phyloP scores from a whole-genome alignment of 331 rosid species.

The Stylosanthes scabra region DNA sequence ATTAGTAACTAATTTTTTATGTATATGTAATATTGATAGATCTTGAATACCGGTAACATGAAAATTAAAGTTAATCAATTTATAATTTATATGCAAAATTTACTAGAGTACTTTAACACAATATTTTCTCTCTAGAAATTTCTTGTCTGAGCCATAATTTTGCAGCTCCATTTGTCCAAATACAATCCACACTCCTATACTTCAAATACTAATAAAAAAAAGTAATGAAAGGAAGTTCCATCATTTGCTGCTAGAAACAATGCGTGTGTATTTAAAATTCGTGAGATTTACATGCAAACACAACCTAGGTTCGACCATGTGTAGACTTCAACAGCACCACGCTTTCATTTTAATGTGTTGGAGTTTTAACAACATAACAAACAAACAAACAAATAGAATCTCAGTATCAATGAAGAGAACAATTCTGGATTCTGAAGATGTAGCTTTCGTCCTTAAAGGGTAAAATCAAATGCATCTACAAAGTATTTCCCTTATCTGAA shows the following conservation, averaged over 20 bases:
- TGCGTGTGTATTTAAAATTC: background rate
- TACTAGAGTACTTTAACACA: background rate
- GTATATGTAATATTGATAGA: too few species aligned
- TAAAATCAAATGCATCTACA: constrained; percentile 32
- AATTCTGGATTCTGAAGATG: constrained; percentile 25
- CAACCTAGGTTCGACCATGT: constrained; percentile 14
- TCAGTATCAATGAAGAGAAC: constrained; percentile 12
- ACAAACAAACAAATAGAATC: constrained; percentile 21
- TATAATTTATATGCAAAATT: background rate
- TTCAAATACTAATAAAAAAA: background rate
- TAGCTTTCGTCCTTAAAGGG: constrained; percentile 9
- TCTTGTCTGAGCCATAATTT: too few species aligned
- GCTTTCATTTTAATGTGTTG: background rate
- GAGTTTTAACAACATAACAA: constrained; percentile 12
- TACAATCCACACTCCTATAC: too few species aligned
- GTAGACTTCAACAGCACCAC: constrained; percentile 6
- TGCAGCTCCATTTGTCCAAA: too few species aligned
- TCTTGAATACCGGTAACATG: too few species aligned
- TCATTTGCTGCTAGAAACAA: background rate
- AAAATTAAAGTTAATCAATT: too few species aligned
- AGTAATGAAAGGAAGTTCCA: background rate
- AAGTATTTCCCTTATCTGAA: constrained; percentile 12
- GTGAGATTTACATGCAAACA: background rate
- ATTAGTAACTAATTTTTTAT: too few species aligned
- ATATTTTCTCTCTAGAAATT: too few species aligned